A percentile compares a stretch with the other conserved stretches of the same genome.
phyloP scores from a whole-genome alignment of 768 basidiomycete genomes.

The Leccinellum luteum region DNA sequence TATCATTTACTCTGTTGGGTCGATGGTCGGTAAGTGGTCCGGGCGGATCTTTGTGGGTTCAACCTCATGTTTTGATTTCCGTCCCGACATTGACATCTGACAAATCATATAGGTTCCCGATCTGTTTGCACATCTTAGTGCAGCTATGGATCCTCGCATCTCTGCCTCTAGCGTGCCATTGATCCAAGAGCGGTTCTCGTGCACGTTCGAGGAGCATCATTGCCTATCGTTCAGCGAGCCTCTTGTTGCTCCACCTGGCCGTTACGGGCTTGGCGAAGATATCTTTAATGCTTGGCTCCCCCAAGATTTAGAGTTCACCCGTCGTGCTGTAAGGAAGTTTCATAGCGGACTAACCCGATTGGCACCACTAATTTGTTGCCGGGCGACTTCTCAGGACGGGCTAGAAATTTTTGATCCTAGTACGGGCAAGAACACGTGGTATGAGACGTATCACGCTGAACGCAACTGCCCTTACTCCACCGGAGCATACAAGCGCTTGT shows the following conservation, averaged over 20 bases:
- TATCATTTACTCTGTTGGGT: conserved; percentile 42
- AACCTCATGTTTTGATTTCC: conserved; percentile 4
- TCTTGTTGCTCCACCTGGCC: conserved; percentile 35
- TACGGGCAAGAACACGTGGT: conserved; percentile 38
- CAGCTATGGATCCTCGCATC: conserved; percentile 21
- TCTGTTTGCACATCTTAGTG: conserved; percentile 21
- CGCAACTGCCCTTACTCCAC: conserved; percentile 37
- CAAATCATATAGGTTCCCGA: conserved; percentile 25
- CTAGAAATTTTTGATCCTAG: conserved; percentile 42
- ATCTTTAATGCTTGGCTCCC: conserved; percentile 51
- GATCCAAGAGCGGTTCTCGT: conserved; percentile 38
- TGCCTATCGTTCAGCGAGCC: conserved; percentile 40
- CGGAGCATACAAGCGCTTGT: conserved; percentile 30
- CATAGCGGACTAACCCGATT: not conserved
- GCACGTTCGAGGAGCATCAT: conserved; percentile 45
- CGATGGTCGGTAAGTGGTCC: conserved; percentile 44
- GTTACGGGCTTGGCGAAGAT: conserved; percentile 39
- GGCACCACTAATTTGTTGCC: conserved; percentile 11
- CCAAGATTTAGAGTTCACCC: conserved; percentile 31
- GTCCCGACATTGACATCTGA: conserved; percentile 20
- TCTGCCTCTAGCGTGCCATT: conserved; percentile 25
- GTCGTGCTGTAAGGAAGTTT: conserved; percentile 31
- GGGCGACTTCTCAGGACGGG: conserved; percentile 34
- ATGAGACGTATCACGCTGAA: conserved; percentile 45
- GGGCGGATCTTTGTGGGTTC: conserved; percentile 45